Evolutionary conservation across 257 asterid genomes (phyloP).

Genomic region (Solanum tacnaense): DNA sequence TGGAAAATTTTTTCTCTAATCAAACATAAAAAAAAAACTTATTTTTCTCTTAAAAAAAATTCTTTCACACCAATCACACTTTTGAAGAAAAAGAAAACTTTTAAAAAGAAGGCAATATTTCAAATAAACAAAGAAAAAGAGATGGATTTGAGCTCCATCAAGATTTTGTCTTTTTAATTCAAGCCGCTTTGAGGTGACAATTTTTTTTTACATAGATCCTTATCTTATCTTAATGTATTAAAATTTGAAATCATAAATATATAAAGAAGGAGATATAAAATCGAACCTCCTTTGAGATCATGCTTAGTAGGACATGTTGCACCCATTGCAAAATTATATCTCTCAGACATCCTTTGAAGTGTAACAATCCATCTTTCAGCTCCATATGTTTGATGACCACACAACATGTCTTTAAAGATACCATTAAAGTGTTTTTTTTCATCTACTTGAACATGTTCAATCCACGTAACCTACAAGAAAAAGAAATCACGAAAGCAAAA

Average conservation of each 20-base stretch:
- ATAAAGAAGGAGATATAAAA: background rate
- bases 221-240: background rate
- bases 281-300: constrained; percentile 46
- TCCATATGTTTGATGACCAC: constrained; percentile 49
- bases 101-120: background rate
- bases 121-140: background rate
- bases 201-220: background rate
- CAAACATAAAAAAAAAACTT: background rate
- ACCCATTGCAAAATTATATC: constrained; percentile 36
- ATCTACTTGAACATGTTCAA: background rate
- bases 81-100: background rate
- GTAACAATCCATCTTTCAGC: constrained; percentile 53
- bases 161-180: constrained; percentile 1
- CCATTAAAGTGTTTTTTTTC: background rate
- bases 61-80: background rate
- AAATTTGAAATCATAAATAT: background rate
- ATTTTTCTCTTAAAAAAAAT: too few species aligned
- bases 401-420: constrained; percentile 10
- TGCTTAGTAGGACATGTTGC: constrained; percentile 10
- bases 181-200: background rate
- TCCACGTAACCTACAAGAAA: background rate
- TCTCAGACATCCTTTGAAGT: constrained; percentile 58
- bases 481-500: background rate
- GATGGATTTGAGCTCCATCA: constrained; percentile 29
- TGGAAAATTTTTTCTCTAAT: background rate